Evolutionary conservation across 768 basidiomycete species (phyloP).

Genomic region (Macrolepiota albuminosa): DNA sequence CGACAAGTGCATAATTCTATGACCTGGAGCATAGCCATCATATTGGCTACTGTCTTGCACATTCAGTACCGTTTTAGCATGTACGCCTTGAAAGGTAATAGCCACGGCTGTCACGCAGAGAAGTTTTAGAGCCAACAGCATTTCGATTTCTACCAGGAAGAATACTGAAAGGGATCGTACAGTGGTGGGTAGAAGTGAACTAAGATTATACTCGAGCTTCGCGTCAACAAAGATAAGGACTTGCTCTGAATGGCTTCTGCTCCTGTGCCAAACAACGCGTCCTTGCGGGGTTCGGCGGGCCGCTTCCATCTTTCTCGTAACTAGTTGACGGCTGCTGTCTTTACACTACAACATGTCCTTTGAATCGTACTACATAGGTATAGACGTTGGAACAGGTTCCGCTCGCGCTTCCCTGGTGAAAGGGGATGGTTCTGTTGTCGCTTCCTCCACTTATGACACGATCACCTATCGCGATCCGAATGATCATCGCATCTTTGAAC

Average conservation of each 20-base stretch:
- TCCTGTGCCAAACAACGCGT: neutral
- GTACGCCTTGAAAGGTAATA: constrained; percentile 3
- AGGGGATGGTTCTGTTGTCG: constrained; percentile 60
- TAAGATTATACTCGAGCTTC: neutral
- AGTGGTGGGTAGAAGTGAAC: neutral
- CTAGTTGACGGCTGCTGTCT: neutral
- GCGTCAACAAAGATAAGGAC: neutral
- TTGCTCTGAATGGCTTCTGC: neutral
- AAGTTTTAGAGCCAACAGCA: neutral
- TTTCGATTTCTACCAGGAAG: neutral
- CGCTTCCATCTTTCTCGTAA: neutral
- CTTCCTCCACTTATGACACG: constrained; percentile 79
- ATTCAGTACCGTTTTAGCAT: constrained; percentile 5
- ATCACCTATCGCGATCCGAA: constrained; percentile 77
- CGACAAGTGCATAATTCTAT: constrained; percentile 20
- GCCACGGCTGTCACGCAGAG: neutral
- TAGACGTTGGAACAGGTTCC: constrained; percentile 92
- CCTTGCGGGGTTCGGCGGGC: neutral
- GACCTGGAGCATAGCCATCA: neutral
- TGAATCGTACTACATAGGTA: constrained; percentile 58
- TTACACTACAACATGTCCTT: constrained; percentile 25
- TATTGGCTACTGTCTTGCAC: neutral
- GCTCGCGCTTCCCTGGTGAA: constrained; percentile 82
- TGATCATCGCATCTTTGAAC: constrained; percentile 95
- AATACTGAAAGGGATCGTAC: neutral